Percentiles rank a stretch among this genome's conserved stretches.
Evolutionary conservation across 768 basidiomycete species (phyloP).

Genomic region (Panaeolus cyanescens): DNA sequence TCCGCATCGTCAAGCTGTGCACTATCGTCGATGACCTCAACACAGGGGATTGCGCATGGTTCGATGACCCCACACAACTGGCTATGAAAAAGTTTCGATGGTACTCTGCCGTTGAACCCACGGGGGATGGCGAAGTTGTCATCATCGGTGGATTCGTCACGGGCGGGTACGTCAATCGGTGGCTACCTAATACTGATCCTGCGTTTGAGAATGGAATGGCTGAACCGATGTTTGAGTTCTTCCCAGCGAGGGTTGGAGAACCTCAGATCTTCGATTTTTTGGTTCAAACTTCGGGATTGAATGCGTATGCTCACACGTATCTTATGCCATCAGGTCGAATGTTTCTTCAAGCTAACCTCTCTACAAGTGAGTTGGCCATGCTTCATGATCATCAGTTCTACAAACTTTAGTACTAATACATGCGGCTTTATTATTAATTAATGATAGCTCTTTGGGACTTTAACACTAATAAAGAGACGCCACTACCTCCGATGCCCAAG

Average conservation of each 20-base stretch:
- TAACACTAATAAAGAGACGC: constrained; percentile 50
- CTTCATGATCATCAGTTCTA: too few species aligned
- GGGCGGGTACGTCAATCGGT: constrained; percentile 80
- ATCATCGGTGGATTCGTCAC: constrained; percentile 81
- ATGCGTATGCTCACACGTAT: constrained; percentile 74
- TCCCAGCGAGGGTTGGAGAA: constrained; percentile 54
- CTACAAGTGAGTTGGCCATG: constrained; percentile 71
- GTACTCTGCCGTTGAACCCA: constrained; percentile 77
- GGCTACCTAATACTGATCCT: constrained; percentile 69
- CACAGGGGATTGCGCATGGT: constrained; percentile 63
- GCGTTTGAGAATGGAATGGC: constrained; percentile 64
- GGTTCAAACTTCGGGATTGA: constrained; percentile 70
- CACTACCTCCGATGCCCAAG: constrained; percentile 67
- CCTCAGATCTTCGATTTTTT: constrained; percentile 66
- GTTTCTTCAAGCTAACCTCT: constrained; percentile 81
- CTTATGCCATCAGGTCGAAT: constrained; percentile 75
- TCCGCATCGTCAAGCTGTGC: constrained; percentile 84
- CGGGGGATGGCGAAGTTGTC: constrained; percentile 74
- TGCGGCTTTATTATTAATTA: too few species aligned
- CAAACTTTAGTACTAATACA: too few species aligned
- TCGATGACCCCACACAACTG: constrained; percentile 61
- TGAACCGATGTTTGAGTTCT: constrained; percentile 84
- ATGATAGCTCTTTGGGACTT: constrained; percentile 1
- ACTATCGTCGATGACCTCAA: constrained; percentile 44
- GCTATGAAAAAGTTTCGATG: constrained; percentile 71